Conservation (phyloP, 371 early-diverging fungal genomes). For the Syncephalastrum contaminatum region DNA sequence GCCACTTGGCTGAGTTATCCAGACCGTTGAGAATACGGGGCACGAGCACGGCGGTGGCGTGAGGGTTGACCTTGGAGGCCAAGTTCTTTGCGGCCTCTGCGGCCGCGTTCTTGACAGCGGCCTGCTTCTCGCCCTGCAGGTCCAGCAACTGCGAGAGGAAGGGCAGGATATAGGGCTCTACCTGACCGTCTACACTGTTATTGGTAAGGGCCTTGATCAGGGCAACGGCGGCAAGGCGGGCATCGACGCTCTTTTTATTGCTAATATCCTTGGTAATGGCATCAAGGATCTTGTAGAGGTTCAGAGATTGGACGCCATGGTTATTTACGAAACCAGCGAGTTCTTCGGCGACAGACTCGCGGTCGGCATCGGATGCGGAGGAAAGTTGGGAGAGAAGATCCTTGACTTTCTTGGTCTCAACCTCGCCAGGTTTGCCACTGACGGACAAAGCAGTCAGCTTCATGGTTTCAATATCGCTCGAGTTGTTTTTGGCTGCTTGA, state of each 20-base stretch:
- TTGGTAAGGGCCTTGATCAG: slow-evolving; percentile 57
- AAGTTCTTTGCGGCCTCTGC: slow-evolving; percentile 54
- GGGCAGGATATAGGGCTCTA: slow-evolving; percentile 63
- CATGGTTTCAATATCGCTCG: slow-evolving; percentile 41
- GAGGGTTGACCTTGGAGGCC: slow-evolving; percentile 47
- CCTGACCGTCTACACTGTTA: slow-evolving; percentile 39
- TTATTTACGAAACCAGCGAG: slow-evolving; percentile 48
- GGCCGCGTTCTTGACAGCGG: slow-evolving; percentile 56
- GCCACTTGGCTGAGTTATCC: slow-evolving; percentile 74
- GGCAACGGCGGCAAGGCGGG: slow-evolving; percentile 66
- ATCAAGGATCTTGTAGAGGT: slow-evolving; percentile 52
- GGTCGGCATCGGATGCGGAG: slow-evolving; percentile 58
- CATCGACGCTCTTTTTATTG: slow-evolving; percentile 66
- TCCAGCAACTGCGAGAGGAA: slow-evolving; percentile 58
- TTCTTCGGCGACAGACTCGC: slow-evolving; percentile 52
- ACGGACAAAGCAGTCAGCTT: slow-evolving; percentile 34
- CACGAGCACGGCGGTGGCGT: slow-evolving; percentile 55
- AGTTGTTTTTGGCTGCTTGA: slow-evolving; percentile 22
- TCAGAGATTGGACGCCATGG: slow-evolving; percentile 58
- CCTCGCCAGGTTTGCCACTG: slow-evolving; percentile 23
- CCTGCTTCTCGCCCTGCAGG: slow-evolving; percentile 67
- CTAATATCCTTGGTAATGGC: slow-evolving; percentile 52
- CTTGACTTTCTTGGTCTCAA: slow-evolving; percentile 39
- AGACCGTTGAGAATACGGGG: slow-evolving; percentile 61
- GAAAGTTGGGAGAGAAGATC: slow-evolving; percentile 46